A percentile compares a stretch with the other conserved stretches of the same genome.
phyloP scores from a whole-genome alignment of 148 eudicot genomes.

The Agrostemma githago region DNA sequence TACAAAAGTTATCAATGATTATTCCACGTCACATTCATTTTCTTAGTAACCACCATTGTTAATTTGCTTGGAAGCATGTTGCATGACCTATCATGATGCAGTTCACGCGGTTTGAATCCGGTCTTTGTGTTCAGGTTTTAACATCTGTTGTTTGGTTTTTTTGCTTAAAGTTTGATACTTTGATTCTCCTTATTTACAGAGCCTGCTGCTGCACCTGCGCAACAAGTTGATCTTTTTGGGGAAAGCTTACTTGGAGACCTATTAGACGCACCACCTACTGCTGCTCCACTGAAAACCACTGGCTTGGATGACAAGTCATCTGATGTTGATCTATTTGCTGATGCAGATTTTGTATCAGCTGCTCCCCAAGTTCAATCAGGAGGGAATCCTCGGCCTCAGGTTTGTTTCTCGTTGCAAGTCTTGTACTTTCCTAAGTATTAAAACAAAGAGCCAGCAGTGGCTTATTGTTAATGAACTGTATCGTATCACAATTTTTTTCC shows the following conservation, averaged over 20 bases:
- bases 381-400: conserved; percentile 50
- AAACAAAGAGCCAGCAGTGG: neutral
- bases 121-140: neutral
- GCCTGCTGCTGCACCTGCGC: conserved; percentile 50
- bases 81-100: neutral
- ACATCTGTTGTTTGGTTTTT: neutral
- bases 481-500: neutral
- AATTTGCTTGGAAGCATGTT: neutral
- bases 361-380: conserved; percentile 41
- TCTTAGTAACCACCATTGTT: neutral
- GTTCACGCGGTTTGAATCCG: neutral
- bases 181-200: conserved; percentile 39
- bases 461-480: neutral
- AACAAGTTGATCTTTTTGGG: conserved; percentile 80
- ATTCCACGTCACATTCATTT: neutral
- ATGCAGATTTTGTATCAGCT: conserved; percentile 92
- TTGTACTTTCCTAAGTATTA: neutral
- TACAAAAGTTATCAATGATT: neutral
- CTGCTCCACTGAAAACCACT: conserved; percentile 43
- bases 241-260: conserved; percentile 64
- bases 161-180: conserved; percentile 3
- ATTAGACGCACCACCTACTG: conserved; percentile 54
- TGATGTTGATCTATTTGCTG: conserved; percentile 91
- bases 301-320: conserved; percentile 38
- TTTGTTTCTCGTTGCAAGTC: conserved; percentile 22